phyloP scores from a whole-genome alignment of 140 eudicot genomes.

The Anethum foeniculum region DNA sequence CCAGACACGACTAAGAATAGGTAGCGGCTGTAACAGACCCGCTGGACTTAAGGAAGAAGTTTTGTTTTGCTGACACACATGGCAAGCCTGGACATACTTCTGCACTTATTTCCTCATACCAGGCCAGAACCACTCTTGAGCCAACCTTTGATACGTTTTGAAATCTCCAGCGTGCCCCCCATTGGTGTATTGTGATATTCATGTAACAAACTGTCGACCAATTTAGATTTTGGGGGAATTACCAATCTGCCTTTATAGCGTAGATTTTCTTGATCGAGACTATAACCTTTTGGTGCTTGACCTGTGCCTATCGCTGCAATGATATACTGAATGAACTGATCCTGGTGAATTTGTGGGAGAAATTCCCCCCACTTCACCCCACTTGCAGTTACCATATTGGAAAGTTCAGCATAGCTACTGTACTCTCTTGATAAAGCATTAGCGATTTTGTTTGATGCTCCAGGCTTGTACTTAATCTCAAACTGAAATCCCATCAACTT shows the following conservation, averaged over 20 bases:
- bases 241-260: background rate
- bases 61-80: too few species aligned
- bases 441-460: background rate
- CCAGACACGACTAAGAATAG: background rate
- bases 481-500: background rate
- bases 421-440: background rate
- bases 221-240: background rate
- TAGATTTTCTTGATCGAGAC: background rate
- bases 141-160: too few species aligned
- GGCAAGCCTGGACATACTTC: too few species aligned
- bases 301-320: too few species aligned
- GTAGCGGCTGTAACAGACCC: background rate
- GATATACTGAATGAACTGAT: background rate
- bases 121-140: too few species aligned
- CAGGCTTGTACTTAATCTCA: background rate
- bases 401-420: background rate
- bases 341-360: background rate
- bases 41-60: background rate
- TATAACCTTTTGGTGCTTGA: background rate
- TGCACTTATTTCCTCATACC: too few species aligned
- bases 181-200: background rate
- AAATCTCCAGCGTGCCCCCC: background rate
- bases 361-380: background rate
- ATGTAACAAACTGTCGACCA: background rate
- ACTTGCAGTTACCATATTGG: background rate